Percentiles rank a stretch among this genome's conserved stretches.
These are phyloP conservation scores for Russula sp. DNA, from an alignment of 768 basidiomycete genomes.

Conservation along the genomic window DNA sequence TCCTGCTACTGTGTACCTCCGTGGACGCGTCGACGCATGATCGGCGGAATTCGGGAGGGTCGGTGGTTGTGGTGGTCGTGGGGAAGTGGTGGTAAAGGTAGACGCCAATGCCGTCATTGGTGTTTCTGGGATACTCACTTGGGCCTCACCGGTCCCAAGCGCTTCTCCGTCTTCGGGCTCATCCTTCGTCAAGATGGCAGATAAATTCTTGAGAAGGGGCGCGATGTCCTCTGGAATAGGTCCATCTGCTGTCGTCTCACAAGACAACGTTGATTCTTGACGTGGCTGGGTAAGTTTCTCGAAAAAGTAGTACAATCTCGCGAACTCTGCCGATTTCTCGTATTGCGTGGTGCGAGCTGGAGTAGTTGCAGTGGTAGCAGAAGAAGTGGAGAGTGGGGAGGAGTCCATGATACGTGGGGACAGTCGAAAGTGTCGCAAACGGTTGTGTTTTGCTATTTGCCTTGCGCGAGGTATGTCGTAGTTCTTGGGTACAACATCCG, in stretches of 20 bases:
- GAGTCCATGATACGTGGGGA: slow-evolving; percentile 13
- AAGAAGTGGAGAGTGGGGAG: not conserved
- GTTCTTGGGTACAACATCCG: not conserved
- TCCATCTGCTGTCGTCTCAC: slow-evolving; percentile 5
- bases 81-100: slow-evolving; percentile 4
- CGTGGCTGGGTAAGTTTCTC: slow-evolving; percentile 29
- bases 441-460: slow-evolving; percentile 12
- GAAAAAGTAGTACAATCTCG: slow-evolving; percentile 30
- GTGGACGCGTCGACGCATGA: slow-evolving; percentile 11
- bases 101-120: slow-evolving; percentile 21
- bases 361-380: slow-evolving; percentile 1
- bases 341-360: not conserved
- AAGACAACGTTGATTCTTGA: slow-evolving; percentile 1
- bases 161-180: slow-evolving; percentile 7
- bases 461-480: slow-evolving; percentile 1
- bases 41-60: slow-evolving; percentile 1
- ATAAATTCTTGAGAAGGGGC: slow-evolving; percentile 28
- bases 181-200: slow-evolving; percentile 26
- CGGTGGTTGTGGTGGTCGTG: not conserved
- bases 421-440: not conserved
- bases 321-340: slow-evolving; percentile 29
- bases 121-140: slow-evolving; percentile 19
- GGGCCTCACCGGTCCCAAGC: slow-evolving; percentile 4
- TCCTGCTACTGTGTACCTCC: slow-evolving; percentile 28
- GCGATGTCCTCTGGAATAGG: slow-evolving; percentile 29